Conservation (phyloP, 805 yeast genomes). For the Ogataea degrootiae region DNA sequence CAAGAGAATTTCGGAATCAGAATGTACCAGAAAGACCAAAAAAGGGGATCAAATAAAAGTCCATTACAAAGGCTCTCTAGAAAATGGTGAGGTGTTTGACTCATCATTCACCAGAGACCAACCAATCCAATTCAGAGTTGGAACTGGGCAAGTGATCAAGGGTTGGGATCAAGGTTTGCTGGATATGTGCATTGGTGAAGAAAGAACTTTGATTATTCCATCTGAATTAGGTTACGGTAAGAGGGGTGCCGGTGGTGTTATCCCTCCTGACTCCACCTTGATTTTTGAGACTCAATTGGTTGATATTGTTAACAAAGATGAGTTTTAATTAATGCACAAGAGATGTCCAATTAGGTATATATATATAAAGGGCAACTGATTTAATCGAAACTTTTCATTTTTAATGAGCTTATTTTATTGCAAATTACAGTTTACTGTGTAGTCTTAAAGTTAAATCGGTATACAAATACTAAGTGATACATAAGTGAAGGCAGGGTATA, state of each 20-base stretch:
- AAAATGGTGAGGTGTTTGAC: conserved; percentile 71
- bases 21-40: conserved; percentile 54
- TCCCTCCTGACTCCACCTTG: conserved; percentile 75
- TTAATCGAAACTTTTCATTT: no score
- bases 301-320: conserved; percentile 34
- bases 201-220: conserved; percentile 76
- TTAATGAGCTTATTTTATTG: no score
- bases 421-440: no score
- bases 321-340: conserved; percentile 11
- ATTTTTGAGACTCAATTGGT: conserved; percentile 62
- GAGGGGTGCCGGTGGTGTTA: conserved; percentile 60
- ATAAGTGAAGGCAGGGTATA: background rate
- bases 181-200: conserved; percentile 86
- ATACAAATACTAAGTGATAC: no score
- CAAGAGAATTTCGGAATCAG: conserved; percentile 41
- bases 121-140: conserved; percentile 72
- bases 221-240: conserved; percentile 74
- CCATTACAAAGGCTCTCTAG: conserved; percentile 72
- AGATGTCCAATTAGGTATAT: background rate
- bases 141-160: conserved; percentile 71
- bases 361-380: no score
- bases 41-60: conserved; percentile 68
- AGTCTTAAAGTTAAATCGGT: no score
- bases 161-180: conserved; percentile 90
- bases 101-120: conserved; percentile 57